Evolutionary conservation across 139 green algal species (phyloP), one percentile per base, ranked within the genome.

Genomic region (Spirogloea muscicola): DNA sequence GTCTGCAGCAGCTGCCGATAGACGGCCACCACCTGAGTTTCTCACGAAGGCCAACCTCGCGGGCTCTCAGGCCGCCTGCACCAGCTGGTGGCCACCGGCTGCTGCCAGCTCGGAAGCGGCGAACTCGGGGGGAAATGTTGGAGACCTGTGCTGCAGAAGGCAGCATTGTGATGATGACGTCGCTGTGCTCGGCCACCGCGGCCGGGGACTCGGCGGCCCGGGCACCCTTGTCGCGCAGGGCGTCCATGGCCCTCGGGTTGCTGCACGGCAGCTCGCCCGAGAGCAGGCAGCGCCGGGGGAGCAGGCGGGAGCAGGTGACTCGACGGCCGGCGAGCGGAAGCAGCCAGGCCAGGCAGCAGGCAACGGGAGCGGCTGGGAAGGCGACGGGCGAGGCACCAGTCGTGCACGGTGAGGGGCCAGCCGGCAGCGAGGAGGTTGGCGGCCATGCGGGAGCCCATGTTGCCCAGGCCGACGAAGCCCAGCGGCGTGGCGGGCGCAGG

Each of bases 151-250:
- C 36, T 27, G 36, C 38, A 6, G 67, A 65, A 5, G 80, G 77
- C 38, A 88, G 74, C 77, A 85, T 77, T 27, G 77, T 79, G 49
- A 88, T 49, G 10, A 89, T 46, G n/a, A 88, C 74, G 25, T 65
- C 49, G 9, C 25, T 21, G 4, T 36, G 49, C 3, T n/a, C 9
- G 0, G 75, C 74, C 39, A 86, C 60, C 6, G 41, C 68, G 36
- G 42, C 62, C 37, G 68, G 68, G 36, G 31, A 31, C 13, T 3
- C 3, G n/a, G 27, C 66, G 5, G 10, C 34, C 10, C 5, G 3
- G 5, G 66, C 34, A 3, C 66, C 66, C 13, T 38, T 67, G 16
- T 46, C 66, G 3, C 25, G 13, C 7, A 67, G 3, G 3, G 29
- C 37, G 36, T 18, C 34, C 21, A 74, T 40, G 21, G 44, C 66